Base-by-base conservation (phyloP, 2,329 filamentous ascomycete species). In the Penicillium sp. region DNA sequence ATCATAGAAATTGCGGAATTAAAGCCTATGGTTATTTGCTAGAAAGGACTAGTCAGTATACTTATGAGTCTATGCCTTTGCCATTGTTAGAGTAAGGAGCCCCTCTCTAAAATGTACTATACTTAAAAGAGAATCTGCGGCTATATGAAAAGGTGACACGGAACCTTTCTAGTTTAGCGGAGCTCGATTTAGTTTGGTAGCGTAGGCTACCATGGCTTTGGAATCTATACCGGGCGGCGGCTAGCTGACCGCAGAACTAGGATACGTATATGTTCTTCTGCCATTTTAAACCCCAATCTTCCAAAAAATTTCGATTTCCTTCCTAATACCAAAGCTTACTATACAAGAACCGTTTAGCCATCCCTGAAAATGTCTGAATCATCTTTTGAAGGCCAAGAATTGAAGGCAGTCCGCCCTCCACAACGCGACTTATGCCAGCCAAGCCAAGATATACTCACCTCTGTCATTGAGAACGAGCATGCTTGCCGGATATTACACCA, bases 391-490 rank as follows among this genome's bases (percentile, higher is more conserved):
- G 39, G 38, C 13, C 42, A 52, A 46, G 41, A 49, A 39, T 42
- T 28, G 3, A 18, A 18, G 15, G 15, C 1, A 2, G 15, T 18
- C 15, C 15, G 15, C 39, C 39, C 49, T 52, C 42, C 46, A n/a
- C 41, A 42, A 39, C 42, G 39, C 41, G 35, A 45, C 24, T 33
- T 18, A 18, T 18, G 15, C 15, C 15, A 18, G 15, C 15, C 28
- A 20, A 43, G 25, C 27, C 45, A 40, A 45, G 46, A 49, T 43
- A 0, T 49, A n/a, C 46, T 52, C 42, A 42, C 31, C 37, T 49
- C 37, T 48, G 28, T 52, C 31, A 49, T 49, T 25, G 38, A 52
- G 37, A 52, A 42, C 25, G 46, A 52, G 27, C 38, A 41, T 49
- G 20, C 15, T 32, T 6, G 25, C 37, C 42, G 49, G 15, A 38